phyloP scores from a whole-genome alignment of 2,329 filamentous ascomycete genomes.

The Botryotinia globosa region DNA sequence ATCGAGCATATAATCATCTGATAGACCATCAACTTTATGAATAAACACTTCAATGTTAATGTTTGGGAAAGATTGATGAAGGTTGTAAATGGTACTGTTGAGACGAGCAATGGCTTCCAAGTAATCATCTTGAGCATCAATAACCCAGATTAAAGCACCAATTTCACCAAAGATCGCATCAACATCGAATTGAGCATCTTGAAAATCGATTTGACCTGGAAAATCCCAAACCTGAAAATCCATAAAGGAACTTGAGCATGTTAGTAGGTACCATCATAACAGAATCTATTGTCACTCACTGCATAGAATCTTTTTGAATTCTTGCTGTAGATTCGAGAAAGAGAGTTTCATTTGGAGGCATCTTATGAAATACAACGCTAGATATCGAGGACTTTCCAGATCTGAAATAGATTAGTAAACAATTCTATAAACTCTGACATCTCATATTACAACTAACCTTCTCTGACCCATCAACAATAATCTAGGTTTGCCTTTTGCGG shows the following conservation, averaged over 20 bases:
- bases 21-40: conserved; percentile 97
- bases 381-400: conserved; percentile 98
- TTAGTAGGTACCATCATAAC: conserved; percentile 20
- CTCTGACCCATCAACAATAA: conserved; percentile 92
- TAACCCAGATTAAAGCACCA: conserved; percentile 95
- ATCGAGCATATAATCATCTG: conserved; percentile 93
- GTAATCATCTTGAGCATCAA: conserved; percentile 97
- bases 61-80: conserved; percentile 84
- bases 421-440: neutral
- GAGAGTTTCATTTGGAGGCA: conserved; percentile 90
- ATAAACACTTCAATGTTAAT: conserved; percentile 99
- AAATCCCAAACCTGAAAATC: conserved; percentile 99
- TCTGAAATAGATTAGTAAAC: conserved; percentile 48
- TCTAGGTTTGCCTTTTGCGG: conserved; percentile 69
- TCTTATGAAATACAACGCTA: conserved; percentile 98
- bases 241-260: conserved; percentile 78
- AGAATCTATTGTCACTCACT: conserved; percentile 55
- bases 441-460: conserved; percentile 56
- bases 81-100: conserved; percentile 82
- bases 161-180: conserved; percentile 93
- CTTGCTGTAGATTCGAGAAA: conserved; percentile 93
- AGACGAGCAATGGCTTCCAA: conserved; percentile 84
- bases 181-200: conserved; percentile 84
- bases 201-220: conserved; percentile 89
- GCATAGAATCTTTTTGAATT: conserved; percentile 92